Evolutionary conservation across 345 rosid genomes (phyloP).

Genomic region (Lenwebbia sp.): DNA sequence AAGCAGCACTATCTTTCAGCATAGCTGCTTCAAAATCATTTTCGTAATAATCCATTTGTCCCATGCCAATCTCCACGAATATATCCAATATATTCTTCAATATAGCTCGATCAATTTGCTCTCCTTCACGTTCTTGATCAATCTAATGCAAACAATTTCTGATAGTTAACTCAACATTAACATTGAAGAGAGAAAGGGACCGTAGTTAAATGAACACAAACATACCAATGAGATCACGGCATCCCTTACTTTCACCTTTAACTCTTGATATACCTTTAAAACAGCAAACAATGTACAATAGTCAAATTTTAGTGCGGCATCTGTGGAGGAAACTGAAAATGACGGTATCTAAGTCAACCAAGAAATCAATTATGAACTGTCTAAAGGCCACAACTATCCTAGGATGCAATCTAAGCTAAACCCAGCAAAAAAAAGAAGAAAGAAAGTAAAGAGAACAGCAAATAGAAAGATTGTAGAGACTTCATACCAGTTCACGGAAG

Average conservation of each 20-base stretch:
- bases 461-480: neutral
- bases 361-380: neutral
- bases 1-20: slow-evolving; percentile 46
- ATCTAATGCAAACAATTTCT: slow-evolving; percentile 16
- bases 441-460: neutral
- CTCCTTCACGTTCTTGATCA: slow-evolving; percentile 50
- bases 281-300: neutral
- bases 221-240: slow-evolving; percentile 50
- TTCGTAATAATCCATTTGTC: slow-evolving; percentile 31
- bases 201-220: neutral
- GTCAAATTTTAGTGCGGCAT: neutral
- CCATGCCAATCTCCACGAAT: slow-evolving; percentile 57
- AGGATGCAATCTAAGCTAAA: neutral
- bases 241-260: slow-evolving; percentile 34
- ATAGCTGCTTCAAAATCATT: slow-evolving; percentile 49
- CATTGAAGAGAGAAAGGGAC: neutral
- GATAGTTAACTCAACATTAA: neutral
- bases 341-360: neutral
- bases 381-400: neutral
- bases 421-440: neutral
- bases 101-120: slow-evolving; percentile 52
- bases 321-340: neutral
- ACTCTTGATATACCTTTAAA: slow-evolving; percentile 34
- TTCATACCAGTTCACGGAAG: slow-evolving; percentile 47
- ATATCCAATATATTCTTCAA: slow-evolving; percentile 50